Evolutionary conservation across 306 rosid species (phyloP).

Genomic region (Cucurbita pepo): DNA sequence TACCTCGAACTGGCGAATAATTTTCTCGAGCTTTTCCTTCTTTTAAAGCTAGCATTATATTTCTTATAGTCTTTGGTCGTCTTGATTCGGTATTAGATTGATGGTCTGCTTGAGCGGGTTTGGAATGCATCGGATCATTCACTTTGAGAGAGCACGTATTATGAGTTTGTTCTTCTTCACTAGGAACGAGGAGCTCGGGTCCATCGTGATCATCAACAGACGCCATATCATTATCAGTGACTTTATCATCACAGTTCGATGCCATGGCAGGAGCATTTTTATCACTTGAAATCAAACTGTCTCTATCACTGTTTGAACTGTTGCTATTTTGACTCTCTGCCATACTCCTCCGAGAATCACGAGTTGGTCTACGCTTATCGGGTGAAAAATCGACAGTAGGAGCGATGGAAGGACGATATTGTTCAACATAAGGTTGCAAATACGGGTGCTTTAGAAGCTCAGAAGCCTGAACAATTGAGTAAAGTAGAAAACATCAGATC

Average conservation of each 20-base stretch:
- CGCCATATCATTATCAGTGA: conserved; percentile 35
- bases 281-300: conserved; percentile 62
- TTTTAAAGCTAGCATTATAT: conserved; percentile 71
- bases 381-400: conserved; percentile 34
- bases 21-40: conserved; percentile 74
- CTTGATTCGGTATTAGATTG: conserved; percentile 38
- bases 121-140: conserved; percentile 27
- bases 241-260: conserved; percentile 28
- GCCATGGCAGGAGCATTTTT: conserved; percentile 27
- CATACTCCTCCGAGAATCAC: conserved; percentile 41
- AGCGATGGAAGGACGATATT: conserved; percentile 53
- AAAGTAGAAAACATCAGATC: neutral
- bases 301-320: conserved; percentile 79
- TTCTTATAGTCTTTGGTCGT: conserved; percentile 65
- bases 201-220: conserved; percentile 51
- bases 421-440: conserved; percentile 81
- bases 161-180: conserved; percentile 33
- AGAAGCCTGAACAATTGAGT: conserved; percentile 52
- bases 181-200: conserved; percentile 32
- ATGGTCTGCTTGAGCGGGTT: conserved; percentile 31
- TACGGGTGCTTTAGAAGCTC: conserved; percentile 91
- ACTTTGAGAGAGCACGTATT: conserved; percentile 21
- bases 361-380: conserved; percentile 39
- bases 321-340: conserved; percentile 85
- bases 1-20: conserved; percentile 75